Evolutionary conservation across 768 basidiomycete species (phyloP).

Genomic region (Boletellus emodensis): DNA sequence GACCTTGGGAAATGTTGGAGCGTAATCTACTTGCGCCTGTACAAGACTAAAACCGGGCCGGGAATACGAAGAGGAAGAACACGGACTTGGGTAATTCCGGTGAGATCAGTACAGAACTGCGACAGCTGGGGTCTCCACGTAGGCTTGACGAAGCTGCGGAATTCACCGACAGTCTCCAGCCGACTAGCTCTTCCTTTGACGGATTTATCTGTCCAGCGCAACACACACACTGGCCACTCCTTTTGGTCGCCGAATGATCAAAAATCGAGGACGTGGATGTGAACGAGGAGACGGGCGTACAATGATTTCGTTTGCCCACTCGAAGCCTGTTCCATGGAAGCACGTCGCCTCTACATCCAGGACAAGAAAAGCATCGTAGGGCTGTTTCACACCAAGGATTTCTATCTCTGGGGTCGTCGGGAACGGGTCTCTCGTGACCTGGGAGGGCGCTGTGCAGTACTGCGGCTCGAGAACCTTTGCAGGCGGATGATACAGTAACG

Average conservation of each 20-base stretch:
- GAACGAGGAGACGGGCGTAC: constrained; percentile 43
- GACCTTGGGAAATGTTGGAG: constrained; percentile 73
- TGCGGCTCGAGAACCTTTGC: constrained; percentile 5
- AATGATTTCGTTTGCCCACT: constrained; percentile 95
- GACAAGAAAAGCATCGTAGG: constrained; percentile 78
- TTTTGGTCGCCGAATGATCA: constrained; percentile 29
- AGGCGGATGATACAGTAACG: constrained; percentile 11
- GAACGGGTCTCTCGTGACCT: constrained; percentile 1
- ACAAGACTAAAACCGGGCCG: constrained; percentile 4
- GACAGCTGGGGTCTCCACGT: constrained; percentile 82
- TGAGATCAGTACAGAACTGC: constrained; percentile 80
- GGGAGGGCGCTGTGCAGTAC: background rate
- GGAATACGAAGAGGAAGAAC: constrained; percentile 5
- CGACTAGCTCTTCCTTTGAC: constrained; percentile 46
- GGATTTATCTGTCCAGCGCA: constrained; percentile 73
- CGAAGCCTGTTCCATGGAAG: constrained; percentile 56
- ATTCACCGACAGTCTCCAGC: constrained; percentile 74
- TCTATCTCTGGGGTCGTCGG: constrained; percentile 9
- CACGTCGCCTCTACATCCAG: constrained; percentile 92
- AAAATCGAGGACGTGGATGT: background rate
- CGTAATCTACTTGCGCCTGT: constrained; percentile 77
- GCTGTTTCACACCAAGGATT: constrained; percentile 33
- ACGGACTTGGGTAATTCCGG: constrained; percentile 89
- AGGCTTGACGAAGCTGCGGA: constrained; percentile 83
- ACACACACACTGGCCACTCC: constrained; percentile 92